Evolutionary conservation across 306 rosid species (phyloP).

Genomic region (Begonia masoniana): DNA sequence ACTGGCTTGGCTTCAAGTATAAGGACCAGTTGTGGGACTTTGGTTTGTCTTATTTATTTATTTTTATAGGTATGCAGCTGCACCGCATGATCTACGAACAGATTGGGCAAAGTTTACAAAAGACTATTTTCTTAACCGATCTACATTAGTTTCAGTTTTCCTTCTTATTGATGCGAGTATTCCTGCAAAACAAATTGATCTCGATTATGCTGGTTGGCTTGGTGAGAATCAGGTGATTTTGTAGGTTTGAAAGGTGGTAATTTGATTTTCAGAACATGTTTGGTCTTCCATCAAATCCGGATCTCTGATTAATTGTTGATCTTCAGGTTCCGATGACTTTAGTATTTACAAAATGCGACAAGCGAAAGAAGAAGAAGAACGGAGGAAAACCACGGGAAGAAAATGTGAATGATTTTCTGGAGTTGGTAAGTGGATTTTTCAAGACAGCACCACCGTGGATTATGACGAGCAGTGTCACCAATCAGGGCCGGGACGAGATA

Average conservation of each 20-base stretch:
- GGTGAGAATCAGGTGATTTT: slow-evolving; percentile 78
- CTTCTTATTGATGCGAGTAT: slow-evolving; percentile 98
- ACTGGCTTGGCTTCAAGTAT: too few species aligned
- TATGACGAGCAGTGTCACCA: slow-evolving; percentile 91
- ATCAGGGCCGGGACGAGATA: slow-evolving; percentile 93
- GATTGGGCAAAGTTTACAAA: slow-evolving; percentile 89
- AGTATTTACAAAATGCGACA: slow-evolving; percentile 95
- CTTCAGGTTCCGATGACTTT: slow-evolving; percentile 93
- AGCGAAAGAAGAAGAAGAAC: slow-evolving; percentile 81
- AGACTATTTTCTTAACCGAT: slow-evolving; percentile 77
- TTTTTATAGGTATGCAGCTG: slow-evolving; percentile 75
- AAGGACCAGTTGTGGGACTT: too few species aligned
- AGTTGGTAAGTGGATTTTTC: slow-evolving; percentile 62
- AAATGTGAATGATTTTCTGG: slow-evolving; percentile 74
- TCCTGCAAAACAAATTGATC: slow-evolving; percentile 79
- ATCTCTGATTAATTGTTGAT: not conserved
- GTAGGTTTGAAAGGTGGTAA: not conserved
- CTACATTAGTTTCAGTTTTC: slow-evolving; percentile 81
- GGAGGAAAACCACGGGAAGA: slow-evolving; percentile 92
- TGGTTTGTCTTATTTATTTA: not conserved
- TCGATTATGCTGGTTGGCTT: slow-evolving; percentile 94
- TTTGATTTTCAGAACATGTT: not conserved
- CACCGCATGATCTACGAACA: slow-evolving; percentile 74
- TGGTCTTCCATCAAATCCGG: too few species aligned
- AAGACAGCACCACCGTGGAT: slow-evolving; percentile 85